These are phyloP conservation scores for Sideroxylon spinosum DNA, from an alignment of 179 eudicot genomes.

Conservation along the genomic window DNA sequence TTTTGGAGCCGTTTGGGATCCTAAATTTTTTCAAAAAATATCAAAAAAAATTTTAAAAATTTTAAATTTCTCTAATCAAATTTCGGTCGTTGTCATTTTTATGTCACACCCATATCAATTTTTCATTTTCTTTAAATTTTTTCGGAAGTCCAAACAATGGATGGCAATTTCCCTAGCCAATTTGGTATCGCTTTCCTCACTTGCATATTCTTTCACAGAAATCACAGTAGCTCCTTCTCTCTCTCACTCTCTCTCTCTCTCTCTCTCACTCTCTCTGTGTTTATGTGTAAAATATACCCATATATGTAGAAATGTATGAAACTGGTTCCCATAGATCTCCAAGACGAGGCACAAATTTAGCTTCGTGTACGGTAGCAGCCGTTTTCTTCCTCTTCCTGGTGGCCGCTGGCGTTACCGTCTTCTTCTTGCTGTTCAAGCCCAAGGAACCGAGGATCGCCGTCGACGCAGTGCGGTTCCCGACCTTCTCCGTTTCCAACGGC, in stretches of 20 bases:
- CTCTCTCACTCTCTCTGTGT: not conserved
- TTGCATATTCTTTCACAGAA: too few species aligned
- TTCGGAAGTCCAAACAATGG: too few species aligned
- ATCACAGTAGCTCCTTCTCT: not conserved
- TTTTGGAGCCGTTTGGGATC: too few species aligned
- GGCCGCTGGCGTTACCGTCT: conserved; percentile 41
- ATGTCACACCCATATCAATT: too few species aligned
- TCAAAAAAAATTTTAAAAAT: too few species aligned
- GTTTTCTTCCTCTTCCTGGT: conserved; percentile 56
- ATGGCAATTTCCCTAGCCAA: too few species aligned
- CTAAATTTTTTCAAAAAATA: too few species aligned
- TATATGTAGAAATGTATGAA: conserved; percentile 8
- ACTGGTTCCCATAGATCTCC: conserved; percentile 25
- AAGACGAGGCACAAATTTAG: conserved; percentile 40
- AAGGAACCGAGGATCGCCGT: conserved; percentile 61
- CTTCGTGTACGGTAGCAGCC: conserved; percentile 76
- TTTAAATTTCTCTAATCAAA: too few species aligned
- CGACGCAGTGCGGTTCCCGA: conserved; percentile 64
- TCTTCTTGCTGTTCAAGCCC: conserved; percentile 78
- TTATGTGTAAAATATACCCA: not conserved
- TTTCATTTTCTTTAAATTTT: too few species aligned
- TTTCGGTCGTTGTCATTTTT: too few species aligned
- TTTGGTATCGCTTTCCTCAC: too few species aligned
- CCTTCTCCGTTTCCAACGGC: conserved; percentile 60
- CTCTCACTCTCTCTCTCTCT: not conserved